Evolutionary conservation across 2,329 filamentous ascomycete genomes (phyloP).

Genomic region (Apiospora pterosperma): DNA sequence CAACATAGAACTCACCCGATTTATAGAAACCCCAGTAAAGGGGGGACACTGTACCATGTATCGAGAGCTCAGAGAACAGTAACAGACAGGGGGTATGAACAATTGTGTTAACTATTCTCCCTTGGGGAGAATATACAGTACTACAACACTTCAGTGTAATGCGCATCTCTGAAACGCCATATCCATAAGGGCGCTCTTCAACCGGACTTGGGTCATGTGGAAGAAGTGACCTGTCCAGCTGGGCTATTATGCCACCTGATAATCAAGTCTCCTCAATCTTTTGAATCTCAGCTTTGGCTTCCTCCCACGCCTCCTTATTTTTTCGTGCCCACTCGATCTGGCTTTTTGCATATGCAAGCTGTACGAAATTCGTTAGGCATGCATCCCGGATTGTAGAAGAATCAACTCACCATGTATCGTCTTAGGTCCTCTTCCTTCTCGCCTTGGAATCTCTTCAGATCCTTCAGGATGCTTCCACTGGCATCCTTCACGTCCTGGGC

Average conservation of each 20-base stretch:
- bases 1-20: too few relatives aligned
- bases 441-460: constrained; percentile 86
- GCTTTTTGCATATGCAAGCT: constrained; percentile 90
- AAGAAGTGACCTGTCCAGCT: neutral
- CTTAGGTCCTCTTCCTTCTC: constrained; percentile 95
- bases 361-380: constrained; percentile 18
- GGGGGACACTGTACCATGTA: too few relatives aligned
- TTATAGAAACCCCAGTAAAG: too few relatives aligned
- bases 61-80: neutral
- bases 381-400: neutral
- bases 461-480: constrained; percentile 80
- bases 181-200: neutral
- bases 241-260: neutral
- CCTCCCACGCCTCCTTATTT: constrained; percentile 88
- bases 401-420: constrained; percentile 82
- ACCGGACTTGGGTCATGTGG: neutral
- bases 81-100: neutral
- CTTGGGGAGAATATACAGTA: neutral
- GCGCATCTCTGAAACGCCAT: neutral
- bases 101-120: neutral
- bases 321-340: constrained; percentile 94
- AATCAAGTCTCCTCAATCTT: constrained; percentile 70
- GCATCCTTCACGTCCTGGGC: constrained; percentile 93
- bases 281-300: constrained; percentile 79
- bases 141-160: neutral